Percentiles rank a stretch among this genome's conserved stretches.
Evolutionary conservation across 345 rosid species (phyloP).

Genomic region (Arabis hirsuta): DNA sequence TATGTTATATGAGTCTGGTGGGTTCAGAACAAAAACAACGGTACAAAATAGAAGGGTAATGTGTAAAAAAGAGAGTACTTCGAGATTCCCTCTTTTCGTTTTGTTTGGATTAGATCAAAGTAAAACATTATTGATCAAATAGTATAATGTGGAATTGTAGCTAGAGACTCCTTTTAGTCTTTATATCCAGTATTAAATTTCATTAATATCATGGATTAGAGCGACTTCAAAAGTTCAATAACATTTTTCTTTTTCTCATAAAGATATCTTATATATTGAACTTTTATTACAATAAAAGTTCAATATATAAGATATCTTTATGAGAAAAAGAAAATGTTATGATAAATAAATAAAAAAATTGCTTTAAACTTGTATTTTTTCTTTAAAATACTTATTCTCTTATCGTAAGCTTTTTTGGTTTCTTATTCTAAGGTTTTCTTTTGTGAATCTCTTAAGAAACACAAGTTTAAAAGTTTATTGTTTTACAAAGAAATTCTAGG

Average conservation of each 20-base stretch:
- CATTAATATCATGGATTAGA: slow-evolving; percentile 20
- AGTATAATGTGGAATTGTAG: neutral
- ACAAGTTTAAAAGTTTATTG: slow-evolving; percentile 17
- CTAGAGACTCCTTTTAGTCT: slow-evolving; percentile 13
- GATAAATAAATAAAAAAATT: neutral
- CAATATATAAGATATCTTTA: neutral
- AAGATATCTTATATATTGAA: no score
- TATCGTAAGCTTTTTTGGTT: neutral
- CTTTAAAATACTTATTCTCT: neutral
- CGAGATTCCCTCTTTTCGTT: slow-evolving; percentile 41
- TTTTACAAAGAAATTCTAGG: slow-evolving; percentile 10
- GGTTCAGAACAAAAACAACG: slow-evolving; percentile 32
- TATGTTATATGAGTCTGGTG: slow-evolving; percentile 24
- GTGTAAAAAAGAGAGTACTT: slow-evolving; percentile 31
- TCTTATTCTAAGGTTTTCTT: neutral
- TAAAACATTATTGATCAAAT: slow-evolving; percentile 21
- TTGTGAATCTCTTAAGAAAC: slow-evolving; percentile 11
- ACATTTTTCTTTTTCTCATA: no score
- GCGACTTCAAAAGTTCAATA: neutral
- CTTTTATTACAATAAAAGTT: neutral
- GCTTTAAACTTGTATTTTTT: slow-evolving; percentile 1
- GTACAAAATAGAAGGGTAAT: slow-evolving; percentile 37
- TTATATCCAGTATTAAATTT: slow-evolving; percentile 21
- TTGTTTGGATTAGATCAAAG: slow-evolving; percentile 20
- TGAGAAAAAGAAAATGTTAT: neutral